Evolutionary conservation across 352 stramenopile species (phyloP).

Genomic region (Pythium aristosporum): DNA sequence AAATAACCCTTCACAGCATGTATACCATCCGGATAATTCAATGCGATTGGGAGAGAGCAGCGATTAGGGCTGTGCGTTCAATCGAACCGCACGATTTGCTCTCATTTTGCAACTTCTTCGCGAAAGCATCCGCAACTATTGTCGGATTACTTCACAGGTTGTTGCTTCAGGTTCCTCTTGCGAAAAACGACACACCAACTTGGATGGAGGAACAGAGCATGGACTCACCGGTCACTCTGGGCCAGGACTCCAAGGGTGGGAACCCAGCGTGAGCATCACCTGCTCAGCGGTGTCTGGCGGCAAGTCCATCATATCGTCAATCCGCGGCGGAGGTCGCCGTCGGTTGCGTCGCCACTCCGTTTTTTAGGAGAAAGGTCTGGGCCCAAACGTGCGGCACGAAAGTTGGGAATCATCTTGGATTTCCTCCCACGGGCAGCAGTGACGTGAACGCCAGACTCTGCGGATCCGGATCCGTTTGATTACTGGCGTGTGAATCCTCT

Average conservation of each 20-base stretch:
- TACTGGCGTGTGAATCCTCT: not conserved
- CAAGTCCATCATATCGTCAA: too few relatives aligned
- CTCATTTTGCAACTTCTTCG: slow-evolving; percentile 3
- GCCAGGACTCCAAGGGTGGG: not conserved
- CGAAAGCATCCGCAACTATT: not conserved
- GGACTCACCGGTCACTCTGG: not conserved
- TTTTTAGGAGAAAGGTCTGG: not conserved
- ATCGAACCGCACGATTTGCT: not conserved
- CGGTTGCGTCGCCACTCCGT: not conserved
- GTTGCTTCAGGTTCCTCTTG: slow-evolving; percentile 1
- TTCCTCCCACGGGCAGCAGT: not conserved
- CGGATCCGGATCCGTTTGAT: not conserved
- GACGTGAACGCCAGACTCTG: not conserved
- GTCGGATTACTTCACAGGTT: not conserved
- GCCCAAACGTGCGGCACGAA: slow-evolving; percentile 6
- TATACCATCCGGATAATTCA: slow-evolving; percentile 11
- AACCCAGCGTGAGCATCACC: not conserved
- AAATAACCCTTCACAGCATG: not conserved
- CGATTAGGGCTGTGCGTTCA: slow-evolving; percentile 23
- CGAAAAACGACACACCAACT: not conserved
- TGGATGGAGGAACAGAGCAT: slow-evolving; percentile 1
- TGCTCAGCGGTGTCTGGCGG: not conserved
- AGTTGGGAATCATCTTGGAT: not conserved
- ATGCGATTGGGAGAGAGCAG: slow-evolving; percentile 14
- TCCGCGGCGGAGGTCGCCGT: too few relatives aligned